A percentile compares a stretch with the other conserved stretches of the same genome.
These are phyloP conservation scores for Fragilariopsis cylindrus DNA, from an alignment of 108 stramenopile species.

Conservation along the genomic window DNA sequence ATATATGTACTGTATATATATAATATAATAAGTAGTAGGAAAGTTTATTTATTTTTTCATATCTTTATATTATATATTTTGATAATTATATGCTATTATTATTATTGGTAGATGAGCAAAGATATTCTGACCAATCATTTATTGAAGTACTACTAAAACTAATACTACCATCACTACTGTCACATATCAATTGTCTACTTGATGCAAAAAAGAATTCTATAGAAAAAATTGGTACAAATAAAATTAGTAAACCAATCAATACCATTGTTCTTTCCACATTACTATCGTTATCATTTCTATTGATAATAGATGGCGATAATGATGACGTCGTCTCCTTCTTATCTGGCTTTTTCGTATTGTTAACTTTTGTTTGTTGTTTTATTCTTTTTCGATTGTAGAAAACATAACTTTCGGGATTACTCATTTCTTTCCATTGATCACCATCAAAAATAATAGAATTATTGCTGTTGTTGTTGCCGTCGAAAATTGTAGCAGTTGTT, in stretches of 20 bases:
- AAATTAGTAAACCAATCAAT: conserved; percentile 45
- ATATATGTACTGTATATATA: too few species aligned
- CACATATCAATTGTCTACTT: conserved; percentile 68
- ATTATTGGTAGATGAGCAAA: conserved; percentile 16
- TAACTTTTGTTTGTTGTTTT: neutral
- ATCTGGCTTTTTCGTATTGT: neutral
- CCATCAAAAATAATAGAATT: conserved; percentile 19
- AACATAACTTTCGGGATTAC: conserved; percentile 71
- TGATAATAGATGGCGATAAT: neutral
- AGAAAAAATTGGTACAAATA: conserved; percentile 81
- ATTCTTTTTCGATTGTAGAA: conserved; percentile 55
- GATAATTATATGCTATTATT: too few species aligned
- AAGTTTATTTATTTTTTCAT: too few species aligned
- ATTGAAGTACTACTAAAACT: neutral
- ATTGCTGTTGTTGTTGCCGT: neutral
- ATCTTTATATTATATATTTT: too few species aligned
- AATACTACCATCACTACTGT: too few species aligned
- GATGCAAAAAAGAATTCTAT: conserved; percentile 76
- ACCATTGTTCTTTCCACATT: conserved; percentile 47
- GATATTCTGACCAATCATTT: conserved; percentile 13
- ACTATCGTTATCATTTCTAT: neutral
- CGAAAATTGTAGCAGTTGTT: neutral
- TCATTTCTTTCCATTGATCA: conserved; percentile 66
- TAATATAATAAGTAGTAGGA: too few species aligned
- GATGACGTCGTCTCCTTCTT: neutral